These are phyloP conservation scores for Zalerion maritima DNA, from an alignment of 495 filamentous ascomycete genomes.

Conservation along the genomic window DNA sequence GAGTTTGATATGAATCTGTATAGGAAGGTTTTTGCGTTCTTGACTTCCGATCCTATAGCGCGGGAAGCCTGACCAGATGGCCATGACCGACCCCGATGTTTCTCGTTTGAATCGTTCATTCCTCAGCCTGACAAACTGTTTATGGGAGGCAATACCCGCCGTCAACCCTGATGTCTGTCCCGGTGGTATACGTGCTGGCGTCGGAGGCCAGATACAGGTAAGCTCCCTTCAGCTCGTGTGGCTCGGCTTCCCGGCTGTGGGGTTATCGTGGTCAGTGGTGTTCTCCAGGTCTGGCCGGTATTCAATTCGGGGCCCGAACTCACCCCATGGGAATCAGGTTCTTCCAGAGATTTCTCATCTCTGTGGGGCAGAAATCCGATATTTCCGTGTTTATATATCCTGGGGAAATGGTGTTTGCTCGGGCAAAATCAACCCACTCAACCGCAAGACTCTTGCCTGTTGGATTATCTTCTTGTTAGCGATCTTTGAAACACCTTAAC, in stretches of 20 bases:
- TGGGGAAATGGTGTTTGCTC: conserved; percentile 69
- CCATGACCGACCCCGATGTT: too few relatives aligned
- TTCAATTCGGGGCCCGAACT: too few relatives aligned
- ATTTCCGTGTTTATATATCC: conserved; percentile 84
- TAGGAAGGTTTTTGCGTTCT: too few relatives aligned
- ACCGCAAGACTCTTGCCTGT: conserved; percentile 59
- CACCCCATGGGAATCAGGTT: conserved; percentile 75
- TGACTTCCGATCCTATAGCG: too few relatives aligned
- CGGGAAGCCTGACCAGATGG: too few relatives aligned
- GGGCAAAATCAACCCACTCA: conserved; percentile 76
- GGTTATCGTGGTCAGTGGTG: too few relatives aligned
- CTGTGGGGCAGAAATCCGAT: conserved; percentile 52
- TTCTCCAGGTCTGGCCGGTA: too few relatives aligned
- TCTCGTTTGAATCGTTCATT: too few relatives aligned
- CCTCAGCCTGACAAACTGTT: too few relatives aligned
- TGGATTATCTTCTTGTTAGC: conserved; percentile 2
- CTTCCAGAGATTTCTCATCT: conserved; percentile 60
- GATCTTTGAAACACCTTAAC: not conserved
- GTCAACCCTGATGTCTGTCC: conserved; percentile 61
- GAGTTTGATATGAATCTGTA: too few relatives aligned
- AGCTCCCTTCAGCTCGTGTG: conserved; percentile 72
- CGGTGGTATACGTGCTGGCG: conserved; percentile 74
- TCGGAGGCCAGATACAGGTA: conserved; percentile 81
- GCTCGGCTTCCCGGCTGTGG: conserved; percentile 48
- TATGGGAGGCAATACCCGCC: conserved; percentile 41